phyloP scores from a whole-genome alignment of 1,139 yeast species.

The Zygotorulaspora mrakii region DNA sequence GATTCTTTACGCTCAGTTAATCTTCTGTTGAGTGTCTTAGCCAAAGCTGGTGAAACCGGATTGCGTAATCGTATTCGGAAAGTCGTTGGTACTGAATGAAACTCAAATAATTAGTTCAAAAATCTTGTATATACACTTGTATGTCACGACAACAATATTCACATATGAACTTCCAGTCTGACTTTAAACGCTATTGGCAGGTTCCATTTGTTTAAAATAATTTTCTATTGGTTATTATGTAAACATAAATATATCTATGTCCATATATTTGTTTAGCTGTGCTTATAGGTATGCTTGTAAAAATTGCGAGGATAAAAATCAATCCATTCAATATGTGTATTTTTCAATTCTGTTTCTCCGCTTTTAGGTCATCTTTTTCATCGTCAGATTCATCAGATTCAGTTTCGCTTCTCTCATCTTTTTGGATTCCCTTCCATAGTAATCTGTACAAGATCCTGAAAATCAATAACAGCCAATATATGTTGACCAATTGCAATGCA shows the following conservation, averaged over 20 bases:
- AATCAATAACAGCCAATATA: constrained; percentile 83
- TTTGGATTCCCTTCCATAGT: constrained; percentile 49
- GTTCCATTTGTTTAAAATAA: no score
- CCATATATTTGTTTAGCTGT: neutral
- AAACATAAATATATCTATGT: constrained; percentile 3
- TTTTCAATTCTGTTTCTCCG: constrained; percentile 11
- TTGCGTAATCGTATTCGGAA: constrained; percentile 50
- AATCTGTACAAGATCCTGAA: constrained; percentile 69
- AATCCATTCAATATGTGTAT: neutral
- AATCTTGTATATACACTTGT: neutral
- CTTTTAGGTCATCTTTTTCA: constrained; percentile 8
- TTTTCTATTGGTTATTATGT: neutral
- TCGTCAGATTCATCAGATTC: constrained; percentile 44
- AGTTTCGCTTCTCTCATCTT: constrained; percentile 89
- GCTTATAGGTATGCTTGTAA: neutral
- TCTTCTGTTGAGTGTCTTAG: constrained; percentile 74
- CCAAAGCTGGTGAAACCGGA: constrained; percentile 83
- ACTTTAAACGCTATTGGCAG: no score
- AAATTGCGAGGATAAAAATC: neutral
- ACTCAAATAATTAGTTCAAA: no score
- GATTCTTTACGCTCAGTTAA: constrained; percentile 83
- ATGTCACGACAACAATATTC: neutral
- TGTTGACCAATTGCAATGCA: constrained; percentile 79
- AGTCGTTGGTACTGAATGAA: no score
- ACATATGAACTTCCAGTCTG: no score